Conservation (phyloP, 228 moss, liverwort and hornwort species). For the Sphagnum fallax region DNA sequence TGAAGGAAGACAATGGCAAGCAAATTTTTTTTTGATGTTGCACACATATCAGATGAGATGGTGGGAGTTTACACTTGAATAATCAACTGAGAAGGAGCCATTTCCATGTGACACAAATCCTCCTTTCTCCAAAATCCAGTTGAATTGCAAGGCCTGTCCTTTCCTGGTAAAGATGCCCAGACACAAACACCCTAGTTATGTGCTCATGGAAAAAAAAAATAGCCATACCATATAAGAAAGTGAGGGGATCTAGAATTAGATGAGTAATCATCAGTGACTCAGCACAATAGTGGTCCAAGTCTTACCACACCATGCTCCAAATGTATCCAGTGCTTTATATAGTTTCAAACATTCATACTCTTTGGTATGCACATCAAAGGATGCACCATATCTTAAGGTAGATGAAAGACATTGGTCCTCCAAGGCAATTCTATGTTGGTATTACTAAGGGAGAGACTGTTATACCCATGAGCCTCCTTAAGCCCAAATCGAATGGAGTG, state of each 20-base stretch:
- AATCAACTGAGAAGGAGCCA: constrained; percentile 79
- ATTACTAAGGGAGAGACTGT: not conserved
- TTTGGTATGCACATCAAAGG: no score
- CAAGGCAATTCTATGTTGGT: no score
- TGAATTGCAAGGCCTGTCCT: constrained; percentile 94
- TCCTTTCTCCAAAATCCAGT: constrained; percentile 79
- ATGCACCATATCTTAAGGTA: no score
- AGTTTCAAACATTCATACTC: no score
- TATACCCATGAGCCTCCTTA: constrained; percentile 91
- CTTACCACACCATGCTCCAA: no score
- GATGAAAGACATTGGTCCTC: no score
- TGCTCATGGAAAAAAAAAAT: no score
- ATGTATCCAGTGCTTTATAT: no score
- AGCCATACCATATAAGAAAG: no score
- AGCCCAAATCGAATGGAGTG: constrained; percentile 95
- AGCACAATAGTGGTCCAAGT: no score
- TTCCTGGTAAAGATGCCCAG: constrained; percentile 45
- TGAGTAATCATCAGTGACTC: no score
- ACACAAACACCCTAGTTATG: not conserved
- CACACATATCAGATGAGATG: not conserved
- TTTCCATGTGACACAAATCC: constrained; percentile 64
- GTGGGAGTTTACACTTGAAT: constrained; percentile 39
- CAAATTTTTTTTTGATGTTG: not conserved
- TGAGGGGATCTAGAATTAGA: no score
- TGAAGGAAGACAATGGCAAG: not conserved